phyloP scores from a whole-genome alignment of 371 early-diverging fungal species.

The Rhizopus stolonifer region DNA sequence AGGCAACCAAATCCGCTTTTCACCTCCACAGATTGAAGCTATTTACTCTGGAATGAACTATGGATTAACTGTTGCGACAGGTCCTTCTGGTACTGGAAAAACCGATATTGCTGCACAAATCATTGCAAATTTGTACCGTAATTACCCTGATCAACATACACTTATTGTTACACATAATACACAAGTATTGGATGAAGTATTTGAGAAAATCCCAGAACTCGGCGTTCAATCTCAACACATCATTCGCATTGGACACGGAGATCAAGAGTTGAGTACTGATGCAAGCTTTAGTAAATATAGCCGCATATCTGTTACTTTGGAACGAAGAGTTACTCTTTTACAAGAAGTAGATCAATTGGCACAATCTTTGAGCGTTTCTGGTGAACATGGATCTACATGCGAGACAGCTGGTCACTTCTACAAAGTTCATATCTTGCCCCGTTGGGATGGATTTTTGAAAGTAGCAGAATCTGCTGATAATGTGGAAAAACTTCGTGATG shows the following conservation, averaged over 20 bases:
- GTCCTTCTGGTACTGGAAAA: constrained; percentile 97
- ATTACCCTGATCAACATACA: constrained; percentile 83
- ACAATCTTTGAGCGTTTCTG: constrained; percentile 64
- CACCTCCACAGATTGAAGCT: constrained; percentile 85
- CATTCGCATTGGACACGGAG: constrained; percentile 93
- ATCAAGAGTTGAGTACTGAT: constrained; percentile 83
- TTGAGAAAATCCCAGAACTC: constrained; percentile 85
- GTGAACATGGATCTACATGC: constrained; percentile 89
- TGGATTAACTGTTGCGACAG: constrained; percentile 91
- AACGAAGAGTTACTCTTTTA: constrained; percentile 75
- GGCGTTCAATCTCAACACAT: constrained; percentile 92
- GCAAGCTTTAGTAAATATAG: constrained; percentile 89
- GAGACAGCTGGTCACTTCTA: constrained; percentile 93
- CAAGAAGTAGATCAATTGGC: constrained; percentile 77
- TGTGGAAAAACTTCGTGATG: constrained; percentile 29
- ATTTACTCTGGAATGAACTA: constrained; percentile 80
- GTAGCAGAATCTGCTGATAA: constrained; percentile 17
- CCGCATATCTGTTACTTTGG: constrained; percentile 88
- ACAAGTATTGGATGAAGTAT: constrained; percentile 93
- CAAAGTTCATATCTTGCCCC: constrained; percentile 66
- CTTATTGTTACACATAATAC: constrained; percentile 94
- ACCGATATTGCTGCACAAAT: constrained; percentile 96
- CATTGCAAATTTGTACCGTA: constrained; percentile 90
- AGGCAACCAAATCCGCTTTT: constrained; percentile 78
- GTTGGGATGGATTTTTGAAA: constrained; percentile 74